These are phyloP conservation scores for Candida nanaspora DNA, from an alignment of 805 yeast genomes.

Conservation along the genomic window DNA sequence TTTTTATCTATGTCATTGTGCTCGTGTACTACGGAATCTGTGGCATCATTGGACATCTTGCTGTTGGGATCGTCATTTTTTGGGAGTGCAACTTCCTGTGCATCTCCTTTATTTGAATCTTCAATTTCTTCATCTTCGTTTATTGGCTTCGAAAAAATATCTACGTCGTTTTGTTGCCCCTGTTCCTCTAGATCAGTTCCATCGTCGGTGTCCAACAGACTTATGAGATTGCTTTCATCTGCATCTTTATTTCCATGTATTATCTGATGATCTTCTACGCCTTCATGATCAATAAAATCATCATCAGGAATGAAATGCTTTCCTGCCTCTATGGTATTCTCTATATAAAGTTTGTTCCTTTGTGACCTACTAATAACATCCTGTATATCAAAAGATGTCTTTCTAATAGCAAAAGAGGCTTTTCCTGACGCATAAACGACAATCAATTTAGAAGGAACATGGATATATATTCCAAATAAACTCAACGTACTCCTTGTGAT, in stretches of 20 bases:
- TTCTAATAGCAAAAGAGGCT: constrained; percentile 18
- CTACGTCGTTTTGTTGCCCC: too few species aligned
- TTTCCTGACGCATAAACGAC: constrained; percentile 14
- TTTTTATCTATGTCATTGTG: too few species aligned
- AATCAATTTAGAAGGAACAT: constrained; percentile 11
- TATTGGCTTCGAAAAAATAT: too few species aligned
- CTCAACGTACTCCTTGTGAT: constrained; percentile 15
- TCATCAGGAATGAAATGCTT: background rate
- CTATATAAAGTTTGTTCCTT: constrained; percentile 7
- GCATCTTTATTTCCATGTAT: too few species aligned
- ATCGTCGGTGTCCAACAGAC: too few species aligned
- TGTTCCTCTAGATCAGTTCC: too few species aligned
- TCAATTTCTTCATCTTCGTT: background rate
- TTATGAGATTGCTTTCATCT: background rate
- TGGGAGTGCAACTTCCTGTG: background rate
- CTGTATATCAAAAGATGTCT: constrained; percentile 16
- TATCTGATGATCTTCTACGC: too few species aligned
- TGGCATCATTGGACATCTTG: too few species aligned
- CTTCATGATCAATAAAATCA: too few species aligned
- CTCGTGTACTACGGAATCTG: too few species aligned
- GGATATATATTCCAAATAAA: constrained; percentile 21
- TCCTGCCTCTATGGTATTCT: background rate
- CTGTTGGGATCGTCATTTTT: background rate
- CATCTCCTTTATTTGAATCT: background rate
- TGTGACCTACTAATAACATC: constrained; percentile 19